Base-by-base conservation (phyloP, 495 filamentous ascomycete species). In the Talaromyces borbonicus region DNA sequence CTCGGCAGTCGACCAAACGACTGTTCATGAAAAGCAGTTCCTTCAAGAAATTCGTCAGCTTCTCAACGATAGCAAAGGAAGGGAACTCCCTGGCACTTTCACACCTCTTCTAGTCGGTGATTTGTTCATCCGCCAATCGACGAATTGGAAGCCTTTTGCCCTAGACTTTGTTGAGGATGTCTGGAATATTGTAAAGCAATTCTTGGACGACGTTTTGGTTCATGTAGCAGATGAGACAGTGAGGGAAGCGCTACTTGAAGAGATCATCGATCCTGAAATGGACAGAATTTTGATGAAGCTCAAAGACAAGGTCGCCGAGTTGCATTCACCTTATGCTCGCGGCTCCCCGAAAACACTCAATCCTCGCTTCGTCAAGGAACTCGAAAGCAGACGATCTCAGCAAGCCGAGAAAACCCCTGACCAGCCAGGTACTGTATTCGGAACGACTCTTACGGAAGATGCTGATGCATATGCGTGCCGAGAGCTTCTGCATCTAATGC, bases 21-120 rank as follows among this genome's bases (percentile, higher is more conserved):
- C n/a, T n/a, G n/a, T n/a, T n/a, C n/a, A n/a, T n/a, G n/a, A n/a
- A n/a, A n/a, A n/a, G 32, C 41, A 49, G 38, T 12, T 43, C 26
- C 5, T 29, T 11, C 26, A 29, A 29, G 6, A 32, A n/a, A 66
- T 73, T 16, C 41, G 56, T 20, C 29, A 57, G 0, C 58, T 74
- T 1, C 58, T 77, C 37, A 49, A 60, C 35, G 54, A 52, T 36
- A 70, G 56, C 6, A 60, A 62, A 12, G 66, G 67, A 8, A 53
- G 69, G 22, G 74, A 78, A 46, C 52, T 79, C 9, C 71, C 71
- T 5, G 71, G 73, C 14, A 67, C 63, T 9, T 74, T 69, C 52
- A 76, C 74, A 53, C 69, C 71, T 11, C 54, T 73, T 30, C 56
- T 79, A 12, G 54, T 76, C 4, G 50, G 52, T 6, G 74, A 78